phyloP scores from a whole-genome alignment of 108 stramenopile genomes.

The Skeletonema costatum region DNA sequence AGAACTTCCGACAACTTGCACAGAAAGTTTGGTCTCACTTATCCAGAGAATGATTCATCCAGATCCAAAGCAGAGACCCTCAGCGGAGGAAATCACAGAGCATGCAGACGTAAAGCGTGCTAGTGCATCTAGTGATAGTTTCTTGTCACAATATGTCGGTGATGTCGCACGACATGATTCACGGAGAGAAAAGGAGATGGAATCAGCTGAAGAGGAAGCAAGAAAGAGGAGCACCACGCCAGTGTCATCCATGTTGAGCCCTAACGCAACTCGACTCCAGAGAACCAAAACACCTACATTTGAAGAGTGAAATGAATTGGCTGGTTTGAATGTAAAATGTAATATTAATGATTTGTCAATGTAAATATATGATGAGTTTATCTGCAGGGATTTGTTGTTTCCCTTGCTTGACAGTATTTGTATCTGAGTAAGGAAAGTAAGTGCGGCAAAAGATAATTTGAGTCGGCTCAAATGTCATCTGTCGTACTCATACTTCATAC shows the following conservation, averaged over 20 bases:
- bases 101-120: conserved; percentile 39
- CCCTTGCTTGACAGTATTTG: too few species aligned
- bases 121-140: conserved; percentile 54
- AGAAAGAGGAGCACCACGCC: conserved; percentile 23
- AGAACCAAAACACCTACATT: background rate
- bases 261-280: background rate
- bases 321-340: background rate
- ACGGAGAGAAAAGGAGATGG: conserved; percentile 42
- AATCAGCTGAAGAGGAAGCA: conserved; percentile 45
- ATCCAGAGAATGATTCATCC: conserved; percentile 65
- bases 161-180: conserved; percentile 71
- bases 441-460: too few species aligned
- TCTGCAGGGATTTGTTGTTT: too few species aligned
- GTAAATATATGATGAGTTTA: background rate
- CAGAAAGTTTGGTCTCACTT: conserved; percentile 45
- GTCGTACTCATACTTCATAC: too few species aligned
- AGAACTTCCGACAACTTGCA: conserved; percentile 58
- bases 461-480: too few species aligned
- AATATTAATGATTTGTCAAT: background rate
- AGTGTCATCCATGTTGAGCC: background rate
- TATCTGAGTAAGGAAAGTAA: too few species aligned
- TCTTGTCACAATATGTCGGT: conserved; percentile 70
- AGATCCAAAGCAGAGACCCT: conserved; percentile 47
- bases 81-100: conserved; percentile 64
- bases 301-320: background rate